phyloP scores from a whole-genome alignment of 768 basidiomycete species.

The Coprinopsis strossmayeri region DNA sequence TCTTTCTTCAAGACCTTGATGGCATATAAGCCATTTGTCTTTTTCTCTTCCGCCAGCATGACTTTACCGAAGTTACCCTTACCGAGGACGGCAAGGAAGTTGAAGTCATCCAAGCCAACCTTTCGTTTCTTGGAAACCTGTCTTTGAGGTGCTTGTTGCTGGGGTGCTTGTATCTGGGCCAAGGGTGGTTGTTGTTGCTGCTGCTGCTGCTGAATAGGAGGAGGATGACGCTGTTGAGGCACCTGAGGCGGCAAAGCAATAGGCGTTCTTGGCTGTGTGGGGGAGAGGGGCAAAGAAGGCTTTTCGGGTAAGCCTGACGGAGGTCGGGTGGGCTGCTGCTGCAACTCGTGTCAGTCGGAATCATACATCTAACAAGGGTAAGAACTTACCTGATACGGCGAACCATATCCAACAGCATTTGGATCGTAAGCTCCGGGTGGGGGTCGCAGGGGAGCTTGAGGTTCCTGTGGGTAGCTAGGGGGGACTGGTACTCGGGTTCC shows the following conservation, averaged over 20 bases:
- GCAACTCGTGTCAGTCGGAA: too few relatives aligned
- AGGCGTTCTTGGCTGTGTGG: not conserved
- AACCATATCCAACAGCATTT: constrained; percentile 21
- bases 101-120: constrained; percentile 97
- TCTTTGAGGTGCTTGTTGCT: constrained; percentile 30
- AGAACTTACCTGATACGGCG: constrained; percentile 17
- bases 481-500: constrained; percentile 36
- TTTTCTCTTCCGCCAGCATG: constrained; percentile 99
- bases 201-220: constrained; percentile 18
- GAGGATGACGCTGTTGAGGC: constrained; percentile 24
- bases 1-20: constrained; percentile 99
- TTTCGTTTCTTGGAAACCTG: constrained; percentile 61
- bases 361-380: not conserved
- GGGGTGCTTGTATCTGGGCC: constrained; percentile 19
- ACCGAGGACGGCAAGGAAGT: constrained; percentile 95
- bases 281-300: constrained; percentile 9
- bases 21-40: constrained; percentile 81
- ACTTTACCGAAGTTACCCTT: constrained; percentile 99
- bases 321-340: constrained; percentile 17
- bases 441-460: constrained; percentile 20
- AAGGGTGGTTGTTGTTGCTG: constrained; percentile 15
- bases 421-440: constrained; percentile 21
- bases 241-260: constrained; percentile 8
- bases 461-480: constrained; percentile 34
- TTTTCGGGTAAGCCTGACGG: constrained; percentile 6